Evolutionary conservation across 2,329 filamentous ascomycete genomes (phyloP), one percentile per base, ranked within the genome.

Genomic region (Scedosporium apiospermum): DNA sequence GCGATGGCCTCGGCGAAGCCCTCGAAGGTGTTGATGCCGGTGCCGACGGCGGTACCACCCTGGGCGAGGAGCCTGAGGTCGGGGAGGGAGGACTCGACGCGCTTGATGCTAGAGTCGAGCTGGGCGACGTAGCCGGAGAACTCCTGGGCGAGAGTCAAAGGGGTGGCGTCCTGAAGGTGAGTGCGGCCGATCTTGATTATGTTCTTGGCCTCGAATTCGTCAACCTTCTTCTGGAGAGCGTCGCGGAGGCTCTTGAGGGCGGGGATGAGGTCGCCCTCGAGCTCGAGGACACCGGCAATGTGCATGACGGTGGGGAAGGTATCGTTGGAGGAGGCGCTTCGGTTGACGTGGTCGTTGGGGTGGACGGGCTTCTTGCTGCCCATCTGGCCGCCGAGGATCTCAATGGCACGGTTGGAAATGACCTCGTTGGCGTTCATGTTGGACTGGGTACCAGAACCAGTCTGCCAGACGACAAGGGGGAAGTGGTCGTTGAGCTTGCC

Each of bases 361-460:
- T 99, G 95, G 67, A 99, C 95, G 30, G 95, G 95, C 82, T 96
- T 96, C 88, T 98, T 98, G 85, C 82, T 88, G 70, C 95, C 95
- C 90, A 92, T 96, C 68, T 83, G 84, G 71, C 95, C 95, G 69
- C 95, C 95, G 62, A 98, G 84, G 67, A 98, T 96, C 82, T 98
- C 93, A 77, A 98, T 98, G 67, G 95, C 95, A 68, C 95, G 91
- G 85, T 98, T 99, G 67, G 93, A 97, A 77, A 99, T 98, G 77
- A 99, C 95, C 77, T 99, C 95, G 82, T 99, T 99, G 75, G 93
- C 93, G 81, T 99, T 99, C 95, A 98, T 98, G 86, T 96, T 98
- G 76, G 93, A 97, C 82, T 98, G 95, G 34, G 95, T 98, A 74
- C 95, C 95, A 60, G 95, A 98, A 67, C 95, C 95, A 62, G 95